Evolutionary conservation across 805 yeast genomes (phyloP).

Genomic region (Saccharomycopsis schoenii): DNA sequence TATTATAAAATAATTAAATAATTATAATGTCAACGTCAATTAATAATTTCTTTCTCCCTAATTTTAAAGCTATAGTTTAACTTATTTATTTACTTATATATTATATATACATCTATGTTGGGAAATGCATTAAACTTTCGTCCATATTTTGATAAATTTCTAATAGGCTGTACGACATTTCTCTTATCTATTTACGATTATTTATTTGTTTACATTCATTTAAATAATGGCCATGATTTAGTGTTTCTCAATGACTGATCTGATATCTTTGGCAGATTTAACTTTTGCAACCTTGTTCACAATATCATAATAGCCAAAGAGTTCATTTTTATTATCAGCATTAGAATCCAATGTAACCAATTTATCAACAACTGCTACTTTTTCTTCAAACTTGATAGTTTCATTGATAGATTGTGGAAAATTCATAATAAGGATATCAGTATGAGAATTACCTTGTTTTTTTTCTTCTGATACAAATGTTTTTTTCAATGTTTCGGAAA

Average conservation of each 20-base stretch:
- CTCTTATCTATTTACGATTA: neutral
- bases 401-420: constrained; percentile 16
- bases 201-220: too few species aligned
- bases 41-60: neutral
- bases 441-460: neutral
- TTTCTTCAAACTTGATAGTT: constrained; percentile 17
- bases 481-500: neutral
- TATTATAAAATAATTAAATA: neutral
- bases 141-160: neutral
- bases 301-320: constrained; percentile 13
- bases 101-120: neutral
- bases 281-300: constrained; percentile 10
- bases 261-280: neutral
- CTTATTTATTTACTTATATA: neutral
- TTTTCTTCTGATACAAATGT: neutral
- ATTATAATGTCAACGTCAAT: neutral
- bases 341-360: constrained; percentile 1
- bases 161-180: neutral
- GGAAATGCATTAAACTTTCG: neutral
- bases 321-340: neutral
- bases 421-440: constrained; percentile 3
- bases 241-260: neutral
- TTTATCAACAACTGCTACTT: constrained; percentile 9
- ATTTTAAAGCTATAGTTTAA: neutral
- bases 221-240: neutral